Evolutionary conservation across 2,329 filamentous ascomycete genomes (phyloP).

Genomic region (Hawksworthiomyces lignivorus): DNA sequence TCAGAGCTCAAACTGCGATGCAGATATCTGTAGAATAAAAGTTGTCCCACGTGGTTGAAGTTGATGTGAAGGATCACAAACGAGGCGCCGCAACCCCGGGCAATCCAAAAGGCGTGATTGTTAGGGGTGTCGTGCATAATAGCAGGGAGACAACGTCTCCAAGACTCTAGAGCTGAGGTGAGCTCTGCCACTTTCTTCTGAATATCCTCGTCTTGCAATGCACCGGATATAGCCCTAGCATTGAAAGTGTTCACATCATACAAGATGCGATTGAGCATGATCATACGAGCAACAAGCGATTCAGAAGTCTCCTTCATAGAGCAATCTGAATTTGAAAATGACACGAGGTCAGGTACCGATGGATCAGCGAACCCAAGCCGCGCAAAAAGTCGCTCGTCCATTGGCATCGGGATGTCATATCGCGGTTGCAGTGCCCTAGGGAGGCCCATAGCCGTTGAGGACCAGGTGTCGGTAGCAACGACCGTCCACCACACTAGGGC

Average conservation of each 20-base stretch:
- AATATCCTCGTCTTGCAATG: not conserved
- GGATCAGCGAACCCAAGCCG: too few relatives aligned
- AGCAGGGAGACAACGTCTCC: not conserved
- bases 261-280: not conserved
- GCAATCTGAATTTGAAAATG: too few relatives aligned
- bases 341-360: too few relatives aligned
- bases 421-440: not conserved
- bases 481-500: constrained; percentile 1
- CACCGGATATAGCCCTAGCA: not conserved
- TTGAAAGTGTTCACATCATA: not conserved
- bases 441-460: not conserved
- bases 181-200: not conserved
- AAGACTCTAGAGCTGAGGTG: not conserved
- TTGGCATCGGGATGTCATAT: too few relatives aligned
- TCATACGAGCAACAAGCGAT: constrained; percentile 1
- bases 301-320: too few relatives aligned
- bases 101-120: not conserved
- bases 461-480: constrained; percentile 2
- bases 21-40: constrained; percentile 1
- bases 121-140: not conserved
- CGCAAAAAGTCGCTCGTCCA: too few relatives aligned
- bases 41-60: not conserved
- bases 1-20: too few relatives aligned
- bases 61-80: constrained; percentile 3
- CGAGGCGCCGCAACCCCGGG: not conserved